Evolutionary conservation across 129 eudicot genomes (phyloP).

Genomic region (Flaveria trinervia): DNA sequence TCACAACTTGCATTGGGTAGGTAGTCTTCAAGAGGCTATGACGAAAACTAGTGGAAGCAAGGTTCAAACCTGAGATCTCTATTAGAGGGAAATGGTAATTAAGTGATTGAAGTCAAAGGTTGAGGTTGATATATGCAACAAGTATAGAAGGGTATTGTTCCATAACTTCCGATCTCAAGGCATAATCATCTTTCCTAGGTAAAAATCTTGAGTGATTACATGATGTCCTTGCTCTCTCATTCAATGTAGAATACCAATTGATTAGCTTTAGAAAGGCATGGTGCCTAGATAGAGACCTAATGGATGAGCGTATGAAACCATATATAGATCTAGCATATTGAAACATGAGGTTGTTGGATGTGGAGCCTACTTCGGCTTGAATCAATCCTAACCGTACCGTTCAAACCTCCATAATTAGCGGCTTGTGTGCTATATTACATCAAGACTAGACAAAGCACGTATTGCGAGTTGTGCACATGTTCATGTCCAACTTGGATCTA

Average conservation of each 20-base stretch:
- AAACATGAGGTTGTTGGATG: background rate
- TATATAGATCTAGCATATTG: conserved; percentile 2
- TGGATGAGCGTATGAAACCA: background rate
- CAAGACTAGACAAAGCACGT: background rate
- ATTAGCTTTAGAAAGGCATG: conserved; percentile 18
- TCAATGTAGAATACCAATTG: background rate
- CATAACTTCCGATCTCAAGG: conserved; percentile 15
- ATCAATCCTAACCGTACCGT: background rate
- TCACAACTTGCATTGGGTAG: too few relatives aligned
- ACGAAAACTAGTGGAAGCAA: too few relatives aligned
- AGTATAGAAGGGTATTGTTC: background rate
- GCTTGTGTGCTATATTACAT: background rate
- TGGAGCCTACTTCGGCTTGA: conserved; percentile 5
- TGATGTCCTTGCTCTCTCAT: conserved; percentile 11
- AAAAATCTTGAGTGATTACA: background rate
- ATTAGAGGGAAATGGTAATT: background rate
- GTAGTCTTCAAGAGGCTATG: too few relatives aligned
- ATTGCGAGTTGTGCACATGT: background rate
- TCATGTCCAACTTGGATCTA: background rate
- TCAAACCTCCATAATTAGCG: background rate
- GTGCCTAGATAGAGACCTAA: background rate
- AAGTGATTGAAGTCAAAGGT: background rate
- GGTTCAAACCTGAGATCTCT: too few relatives aligned
- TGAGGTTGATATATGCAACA: background rate
- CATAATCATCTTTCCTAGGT: background rate